A percentile compares a stretch with the other conserved stretches of the same genome.
phyloP scores from a whole-genome alignment of 768 basidiomycete species.

The Wakefieldia striispora region DNA sequence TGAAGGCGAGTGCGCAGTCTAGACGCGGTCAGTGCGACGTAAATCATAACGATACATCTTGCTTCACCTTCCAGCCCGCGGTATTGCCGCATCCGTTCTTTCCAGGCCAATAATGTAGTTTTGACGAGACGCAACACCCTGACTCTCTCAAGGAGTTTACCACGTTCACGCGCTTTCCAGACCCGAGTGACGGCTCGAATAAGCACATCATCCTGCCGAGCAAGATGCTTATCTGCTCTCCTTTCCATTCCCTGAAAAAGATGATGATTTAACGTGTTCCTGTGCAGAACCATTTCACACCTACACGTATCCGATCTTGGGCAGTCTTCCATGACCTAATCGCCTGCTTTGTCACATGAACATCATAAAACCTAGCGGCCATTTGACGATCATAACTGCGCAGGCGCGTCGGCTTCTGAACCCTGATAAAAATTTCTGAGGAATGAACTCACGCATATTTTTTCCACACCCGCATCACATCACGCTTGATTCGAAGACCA shows the following conservation, averaged over 20 bases:
- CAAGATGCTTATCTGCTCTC: slow-evolving; percentile 54
- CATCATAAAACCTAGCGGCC: slow-evolving; percentile 45
- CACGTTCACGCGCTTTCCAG: slow-evolving; percentile 69
- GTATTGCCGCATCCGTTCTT: slow-evolving; percentile 38
- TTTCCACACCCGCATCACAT: slow-evolving; percentile 57
- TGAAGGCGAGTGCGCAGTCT: slow-evolving; percentile 54
- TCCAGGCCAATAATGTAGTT: slow-evolving; percentile 52
- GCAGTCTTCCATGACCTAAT: slow-evolving; percentile 57
- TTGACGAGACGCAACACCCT: slow-evolving; percentile 45
- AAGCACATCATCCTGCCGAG: slow-evolving; percentile 56
- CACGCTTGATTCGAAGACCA: slow-evolving; percentile 46
- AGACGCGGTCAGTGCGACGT: slow-evolving; percentile 12
- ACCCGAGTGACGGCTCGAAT: slow-evolving; percentile 58
- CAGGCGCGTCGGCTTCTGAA: slow-evolving; percentile 4
- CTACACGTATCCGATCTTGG: slow-evolving; percentile 48
- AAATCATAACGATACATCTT: background rate
- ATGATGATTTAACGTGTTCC: slow-evolving; percentile 9
- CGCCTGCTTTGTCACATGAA: slow-evolving; percentile 42
- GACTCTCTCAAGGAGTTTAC: slow-evolving; percentile 54
- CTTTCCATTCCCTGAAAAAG: slow-evolving; percentile 50
- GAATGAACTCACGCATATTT: slow-evolving; percentile 46
- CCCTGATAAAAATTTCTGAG: background rate
- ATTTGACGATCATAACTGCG: slow-evolving; percentile 43
- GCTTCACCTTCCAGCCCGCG: slow-evolving; percentile 46
- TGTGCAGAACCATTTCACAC: slow-evolving; percentile 16